Evolutionary conservation across 805 yeast genomes (phyloP).

Genomic region (Kazachstania martiniae): DNA sequence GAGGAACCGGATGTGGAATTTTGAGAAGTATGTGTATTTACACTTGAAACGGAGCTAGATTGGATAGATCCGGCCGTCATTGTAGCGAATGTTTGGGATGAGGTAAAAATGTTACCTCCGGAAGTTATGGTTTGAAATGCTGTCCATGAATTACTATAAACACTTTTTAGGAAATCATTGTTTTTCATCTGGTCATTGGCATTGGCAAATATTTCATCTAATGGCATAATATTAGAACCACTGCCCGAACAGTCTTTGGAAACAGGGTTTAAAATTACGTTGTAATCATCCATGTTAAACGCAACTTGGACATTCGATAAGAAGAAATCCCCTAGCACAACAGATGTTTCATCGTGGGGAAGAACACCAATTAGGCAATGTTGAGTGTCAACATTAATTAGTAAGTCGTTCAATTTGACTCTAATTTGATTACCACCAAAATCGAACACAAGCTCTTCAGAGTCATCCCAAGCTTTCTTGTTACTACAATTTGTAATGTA

Average conservation of each 20-base stretch:
- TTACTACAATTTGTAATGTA: constrained; percentile 38
- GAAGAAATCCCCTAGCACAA: constrained; percentile 46
- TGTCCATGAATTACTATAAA: constrained; percentile 37
- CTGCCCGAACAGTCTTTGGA: not conserved
- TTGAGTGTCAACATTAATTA: constrained; percentile 29
- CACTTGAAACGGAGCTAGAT: too few relatives aligned
- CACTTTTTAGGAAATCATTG: constrained; percentile 10
- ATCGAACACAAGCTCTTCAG: constrained; percentile 33
- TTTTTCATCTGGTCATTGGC: not conserved
- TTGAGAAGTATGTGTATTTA: too few relatives aligned
- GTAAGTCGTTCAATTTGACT: constrained; percentile 34
- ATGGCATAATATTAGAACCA: too few relatives aligned
- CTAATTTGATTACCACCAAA: constrained; percentile 48
- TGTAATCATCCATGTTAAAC: constrained; percentile 45
- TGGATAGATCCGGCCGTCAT: too few relatives aligned
- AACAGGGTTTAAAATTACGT: constrained; percentile 43
- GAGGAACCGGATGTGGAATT: too few relatives aligned
- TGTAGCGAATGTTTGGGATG: not conserved
- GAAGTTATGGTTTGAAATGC: constrained; percentile 14
- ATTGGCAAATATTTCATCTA: too few relatives aligned
- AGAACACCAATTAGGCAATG: not conserved
- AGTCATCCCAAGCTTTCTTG: constrained; percentile 13
- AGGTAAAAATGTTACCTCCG: constrained; percentile 21
- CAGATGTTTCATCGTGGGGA: constrained; percentile 11
- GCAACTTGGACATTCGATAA: constrained; percentile 51